phyloP scores from a whole-genome alignment of 2,329 filamentous ascomycete species.

The Epichloe hybrida region DNA sequence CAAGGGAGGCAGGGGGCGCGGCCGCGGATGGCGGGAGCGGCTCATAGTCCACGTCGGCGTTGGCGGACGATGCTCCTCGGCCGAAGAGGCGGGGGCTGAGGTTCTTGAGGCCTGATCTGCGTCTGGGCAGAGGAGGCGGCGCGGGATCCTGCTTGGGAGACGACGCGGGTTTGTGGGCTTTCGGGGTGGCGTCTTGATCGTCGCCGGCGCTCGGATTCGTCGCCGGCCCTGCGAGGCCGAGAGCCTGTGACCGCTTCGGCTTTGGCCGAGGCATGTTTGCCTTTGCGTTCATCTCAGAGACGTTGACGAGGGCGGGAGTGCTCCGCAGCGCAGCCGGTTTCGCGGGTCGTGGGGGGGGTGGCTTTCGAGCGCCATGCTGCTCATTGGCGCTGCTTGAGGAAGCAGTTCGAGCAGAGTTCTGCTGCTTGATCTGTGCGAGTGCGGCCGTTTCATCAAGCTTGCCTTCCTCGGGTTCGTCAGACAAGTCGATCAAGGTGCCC shows the following conservation, averaged over 20 bases:
- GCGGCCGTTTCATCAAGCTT: constrained; percentile 21
- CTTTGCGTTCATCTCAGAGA: neutral
- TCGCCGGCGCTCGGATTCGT: constrained; percentile 15
- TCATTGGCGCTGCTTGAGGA: constrained; percentile 15
- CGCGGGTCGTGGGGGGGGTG: constrained; percentile 38
- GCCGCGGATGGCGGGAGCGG: constrained; percentile 21
- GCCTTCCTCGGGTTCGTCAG: constrained; percentile 33
- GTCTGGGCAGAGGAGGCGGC: constrained; percentile 34
- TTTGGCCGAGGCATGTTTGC: constrained; percentile 19
- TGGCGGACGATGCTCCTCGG: constrained; percentile 19
- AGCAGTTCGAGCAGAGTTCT: constrained; percentile 8
- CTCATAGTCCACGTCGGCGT: constrained; percentile 30
- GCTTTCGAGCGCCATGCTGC: constrained; percentile 17
- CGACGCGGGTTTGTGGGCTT: constrained; percentile 19
- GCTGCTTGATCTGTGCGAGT: constrained; percentile 16
- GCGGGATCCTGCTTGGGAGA: constrained; percentile 15
- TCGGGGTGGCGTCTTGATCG: constrained; percentile 14
- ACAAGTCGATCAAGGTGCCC: constrained; percentile 48
- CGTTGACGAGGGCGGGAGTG: constrained; percentile 16
- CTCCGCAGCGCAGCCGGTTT: constrained; percentile 45
- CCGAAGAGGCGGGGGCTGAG: constrained; percentile 18
- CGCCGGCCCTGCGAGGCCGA: constrained; percentile 15
- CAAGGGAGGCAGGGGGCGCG: constrained; percentile 7
- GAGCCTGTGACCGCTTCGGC: constrained; percentile 20
- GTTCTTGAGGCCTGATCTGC: constrained; percentile 25